Conservation (phyloP, 306 rosid species). For the Alnus rubra region DNA sequence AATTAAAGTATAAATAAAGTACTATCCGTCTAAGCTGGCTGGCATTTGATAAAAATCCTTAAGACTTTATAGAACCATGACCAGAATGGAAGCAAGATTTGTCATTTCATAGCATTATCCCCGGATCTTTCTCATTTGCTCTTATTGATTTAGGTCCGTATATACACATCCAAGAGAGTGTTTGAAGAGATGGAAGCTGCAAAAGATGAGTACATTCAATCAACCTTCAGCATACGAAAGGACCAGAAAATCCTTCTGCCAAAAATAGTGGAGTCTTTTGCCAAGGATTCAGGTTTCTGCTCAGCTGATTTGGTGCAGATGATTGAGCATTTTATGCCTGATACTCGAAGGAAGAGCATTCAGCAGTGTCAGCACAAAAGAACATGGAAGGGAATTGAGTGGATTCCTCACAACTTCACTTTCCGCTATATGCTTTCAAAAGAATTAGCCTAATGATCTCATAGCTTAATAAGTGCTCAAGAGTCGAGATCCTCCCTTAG, state of each 20-base stretch:
- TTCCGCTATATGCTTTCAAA: conserved; percentile 76
- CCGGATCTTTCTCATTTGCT: not conserved
- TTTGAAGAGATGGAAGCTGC: conserved; percentile 84
- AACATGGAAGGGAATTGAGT: conserved; percentile 62
- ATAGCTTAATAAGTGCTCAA: conserved; percentile 10
- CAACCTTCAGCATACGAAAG: conserved; percentile 57
- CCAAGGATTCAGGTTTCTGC: conserved; percentile 67
- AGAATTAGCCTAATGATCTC: conserved; percentile 61
- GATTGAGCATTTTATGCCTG: conserved; percentile 51
- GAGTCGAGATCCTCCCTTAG: not conserved
- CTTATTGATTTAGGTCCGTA: conserved; percentile 64
- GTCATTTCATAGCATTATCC: not conserved
- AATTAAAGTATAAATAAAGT: no score
- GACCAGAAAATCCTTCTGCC: conserved; percentile 80
- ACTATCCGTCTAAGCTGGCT: no score
- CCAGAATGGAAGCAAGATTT: not conserved
- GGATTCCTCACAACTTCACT: conserved; percentile 74
- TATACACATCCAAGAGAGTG: conserved; percentile 76
- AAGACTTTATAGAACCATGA: no score
- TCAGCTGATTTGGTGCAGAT: conserved; percentile 52
- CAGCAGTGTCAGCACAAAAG: conserved; percentile 55
- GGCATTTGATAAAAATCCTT: not conserved
- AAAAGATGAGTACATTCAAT: conserved; percentile 80
- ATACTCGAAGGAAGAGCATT: conserved; percentile 45
- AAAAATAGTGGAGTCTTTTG: conserved; percentile 71